These are phyloP conservation scores for Pyrrhoderma noxium DNA, from an alignment of 1,284 basidiomycete species.

Conservation along the genomic window DNA sequence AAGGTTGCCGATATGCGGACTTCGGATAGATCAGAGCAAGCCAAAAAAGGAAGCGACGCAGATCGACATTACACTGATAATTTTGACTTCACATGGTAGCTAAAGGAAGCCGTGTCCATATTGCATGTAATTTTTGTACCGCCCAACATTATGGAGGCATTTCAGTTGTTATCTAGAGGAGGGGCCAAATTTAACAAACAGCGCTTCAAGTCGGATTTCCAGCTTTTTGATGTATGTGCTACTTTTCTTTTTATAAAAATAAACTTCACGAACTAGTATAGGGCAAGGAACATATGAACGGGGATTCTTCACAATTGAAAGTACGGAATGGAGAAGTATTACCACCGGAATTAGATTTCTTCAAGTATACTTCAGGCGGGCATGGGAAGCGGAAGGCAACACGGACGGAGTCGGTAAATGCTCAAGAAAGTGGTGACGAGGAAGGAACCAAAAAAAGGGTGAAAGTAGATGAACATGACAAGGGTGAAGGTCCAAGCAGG, in stretches of 20 bases:
- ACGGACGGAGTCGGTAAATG: slow-evolving; percentile 27
- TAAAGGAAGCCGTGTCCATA: no score
- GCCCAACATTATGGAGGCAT: slow-evolving; percentile 50
- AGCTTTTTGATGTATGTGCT: slow-evolving; percentile 61
- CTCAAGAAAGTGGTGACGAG: slow-evolving; percentile 25
- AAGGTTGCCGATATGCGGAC: no score
- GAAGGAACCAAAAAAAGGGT: slow-evolving; percentile 28
- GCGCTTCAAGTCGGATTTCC: slow-evolving; percentile 65
- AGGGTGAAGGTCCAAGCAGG: slow-evolving; percentile 24
- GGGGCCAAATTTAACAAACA: slow-evolving; percentile 75
- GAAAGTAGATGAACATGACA: slow-evolving; percentile 26
- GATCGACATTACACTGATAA: no score
- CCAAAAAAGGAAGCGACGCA: no score
- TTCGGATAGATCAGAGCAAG: no score
- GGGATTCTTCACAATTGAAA: not conserved
- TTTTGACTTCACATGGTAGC: no score
- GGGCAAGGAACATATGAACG: slow-evolving; percentile 6
- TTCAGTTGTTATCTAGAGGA: slow-evolving; percentile 71
- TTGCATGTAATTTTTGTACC: no score
- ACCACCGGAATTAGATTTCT: slow-evolving; percentile 81
- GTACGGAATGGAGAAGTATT: slow-evolving; percentile 37
- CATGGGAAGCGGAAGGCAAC: slow-evolving; percentile 33
- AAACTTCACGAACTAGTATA: slow-evolving; percentile 13
- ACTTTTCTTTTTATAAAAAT: not conserved
- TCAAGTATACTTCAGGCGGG: slow-evolving; percentile 68